These are phyloP conservation scores for Filobasidium uniguttulatum DNA, from an alignment of 1,284 basidiomycete species.

Conservation along the genomic window DNA sequence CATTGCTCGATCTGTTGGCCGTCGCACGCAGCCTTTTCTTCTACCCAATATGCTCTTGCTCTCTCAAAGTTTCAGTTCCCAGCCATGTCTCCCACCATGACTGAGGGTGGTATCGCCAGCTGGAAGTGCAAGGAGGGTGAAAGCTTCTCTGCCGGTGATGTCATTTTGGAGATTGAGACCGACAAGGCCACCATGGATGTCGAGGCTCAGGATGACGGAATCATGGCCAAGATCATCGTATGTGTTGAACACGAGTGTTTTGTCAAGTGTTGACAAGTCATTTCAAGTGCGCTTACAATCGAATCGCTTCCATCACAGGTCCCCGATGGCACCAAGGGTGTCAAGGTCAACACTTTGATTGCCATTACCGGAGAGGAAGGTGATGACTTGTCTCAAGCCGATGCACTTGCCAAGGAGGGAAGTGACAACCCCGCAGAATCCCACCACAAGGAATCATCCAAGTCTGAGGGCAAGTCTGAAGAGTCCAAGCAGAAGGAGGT, in stretches of 20 bases:
- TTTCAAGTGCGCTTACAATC: neutral
- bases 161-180: constrained; percentile 91
- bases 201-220: constrained; percentile 93
- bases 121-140: constrained; percentile 93
- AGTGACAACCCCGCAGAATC: constrained; percentile 16
- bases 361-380: constrained; percentile 93
- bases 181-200: constrained; percentile 99
- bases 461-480: constrained; percentile 1
- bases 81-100: constrained; percentile 99
- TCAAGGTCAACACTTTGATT: constrained; percentile 76
- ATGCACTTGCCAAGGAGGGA: constrained; percentile 28
- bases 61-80: constrained; percentile 68
- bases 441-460: constrained; percentile 16
- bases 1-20: too few species aligned
- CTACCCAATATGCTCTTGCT: constrained; percentile 29
- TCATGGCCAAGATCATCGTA: constrained; percentile 84
- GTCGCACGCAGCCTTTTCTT: neutral
- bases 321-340: constrained; percentile 66
- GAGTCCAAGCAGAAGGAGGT: constrained; percentile 4
- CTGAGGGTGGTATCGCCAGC: constrained; percentile 78
- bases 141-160: constrained; percentile 68
- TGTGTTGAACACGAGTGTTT: too few species aligned
- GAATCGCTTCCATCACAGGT: constrained; percentile 39
- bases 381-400: constrained; percentile 76
- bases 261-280: too few species aligned